Percentiles rank a stretch among this genome's conserved stretches.
Conservation (phyloP, 2,329 filamentous ascomycete genomes). For the Colletotrichum limetticola region DNA sequence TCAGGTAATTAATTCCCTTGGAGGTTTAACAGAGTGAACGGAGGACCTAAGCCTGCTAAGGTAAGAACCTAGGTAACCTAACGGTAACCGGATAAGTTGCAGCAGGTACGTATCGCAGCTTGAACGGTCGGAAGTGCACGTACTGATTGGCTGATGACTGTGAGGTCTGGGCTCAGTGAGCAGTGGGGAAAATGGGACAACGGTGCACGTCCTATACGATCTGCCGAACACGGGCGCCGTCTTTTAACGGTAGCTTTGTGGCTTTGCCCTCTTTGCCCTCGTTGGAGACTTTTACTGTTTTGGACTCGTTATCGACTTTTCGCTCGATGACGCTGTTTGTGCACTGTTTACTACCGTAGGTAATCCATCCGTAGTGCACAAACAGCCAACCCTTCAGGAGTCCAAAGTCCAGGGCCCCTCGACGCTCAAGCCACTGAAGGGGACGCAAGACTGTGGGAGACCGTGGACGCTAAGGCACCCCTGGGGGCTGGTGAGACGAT, state of each 20-base stretch:
- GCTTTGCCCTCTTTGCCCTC: slow-evolving; percentile 8
- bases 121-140: background rate
- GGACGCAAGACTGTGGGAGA: background rate
- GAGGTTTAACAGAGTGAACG: no score
- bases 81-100: no score
- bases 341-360: background rate
- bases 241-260: slow-evolving; percentile 17
- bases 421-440: slow-evolving; percentile 12
- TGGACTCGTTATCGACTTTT: background rate
- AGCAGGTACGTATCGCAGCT: background rate
- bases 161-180: background rate
- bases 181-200: background rate
- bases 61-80: no score
- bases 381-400: no score
- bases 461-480: slow-evolving; percentile 3
- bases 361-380: background rate
- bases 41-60: no score
- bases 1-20: background rate
- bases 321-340: background rate
- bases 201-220: slow-evolving; percentile 29
- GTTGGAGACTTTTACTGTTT: background rate
- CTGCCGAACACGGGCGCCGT: slow-evolving; percentile 28
- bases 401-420: background rate
- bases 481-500: slow-evolving; percentile 16
- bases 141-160: background rate